These are phyloP conservation scores for Diaporthe batatas DNA, from an alignment of 2,329 filamentous ascomycete genomes.

Conservation along the genomic window DNA sequence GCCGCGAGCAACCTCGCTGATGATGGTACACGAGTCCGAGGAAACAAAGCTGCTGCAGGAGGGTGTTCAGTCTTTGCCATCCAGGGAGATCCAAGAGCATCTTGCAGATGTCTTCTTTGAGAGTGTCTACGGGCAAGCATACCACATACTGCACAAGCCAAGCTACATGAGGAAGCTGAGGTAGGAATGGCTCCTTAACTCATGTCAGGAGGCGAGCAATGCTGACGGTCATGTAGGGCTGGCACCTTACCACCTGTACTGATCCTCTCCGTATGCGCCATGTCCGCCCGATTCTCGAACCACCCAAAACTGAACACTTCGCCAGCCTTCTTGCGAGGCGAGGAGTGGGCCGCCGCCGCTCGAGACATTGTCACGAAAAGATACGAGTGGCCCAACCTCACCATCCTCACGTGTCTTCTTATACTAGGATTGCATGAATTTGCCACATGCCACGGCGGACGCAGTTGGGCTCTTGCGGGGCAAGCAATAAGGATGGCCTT, in stretches of 20 bases:
- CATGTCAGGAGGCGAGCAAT: constrained; percentile 30
- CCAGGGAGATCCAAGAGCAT: constrained; percentile 91
- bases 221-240: constrained; percentile 61
- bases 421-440: constrained; percentile 95
- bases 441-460: constrained; percentile 93
- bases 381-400: constrained; percentile 96
- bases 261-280: constrained; percentile 92
- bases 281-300: constrained; percentile 94
- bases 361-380: constrained; percentile 87
- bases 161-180: constrained; percentile 92
- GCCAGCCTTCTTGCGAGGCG: constrained; percentile 87
- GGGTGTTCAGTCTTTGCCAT: constrained; percentile 84
- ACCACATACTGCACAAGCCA: constrained; percentile 94
- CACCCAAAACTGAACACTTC: constrained; percentile 84
- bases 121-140: constrained; percentile 94
- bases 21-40: constrained; percentile 74
- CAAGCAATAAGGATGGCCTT: constrained; percentile 98
- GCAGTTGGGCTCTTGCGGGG: constrained; percentile 95
- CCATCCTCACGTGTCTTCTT: constrained; percentile 90
- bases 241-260: constrained; percentile 89
- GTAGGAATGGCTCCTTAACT: constrained; percentile 58
- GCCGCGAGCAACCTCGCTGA: constrained; percentile 62
- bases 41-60: constrained; percentile 84
- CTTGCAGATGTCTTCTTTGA: constrained; percentile 96
- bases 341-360: constrained; percentile 91